Evolutionary conservation across 2,329 filamentous ascomycete species (phyloP).

Genomic region (Calonectria hawksworthii): DNA sequence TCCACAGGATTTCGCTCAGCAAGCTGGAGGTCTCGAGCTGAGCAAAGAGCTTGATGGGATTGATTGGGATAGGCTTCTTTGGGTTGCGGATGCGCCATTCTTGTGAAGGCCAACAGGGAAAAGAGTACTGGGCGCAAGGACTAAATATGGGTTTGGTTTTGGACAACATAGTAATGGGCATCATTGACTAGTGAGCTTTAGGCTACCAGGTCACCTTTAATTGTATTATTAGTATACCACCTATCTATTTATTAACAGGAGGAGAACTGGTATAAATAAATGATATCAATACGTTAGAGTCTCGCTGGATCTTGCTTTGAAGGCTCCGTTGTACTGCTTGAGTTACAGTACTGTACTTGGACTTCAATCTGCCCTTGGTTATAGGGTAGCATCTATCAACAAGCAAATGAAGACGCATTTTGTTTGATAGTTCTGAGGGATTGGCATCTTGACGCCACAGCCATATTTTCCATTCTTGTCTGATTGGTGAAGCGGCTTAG

Average conservation of each 20-base stretch:
- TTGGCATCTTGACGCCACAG: too few species aligned
- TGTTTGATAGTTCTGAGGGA: too few species aligned
- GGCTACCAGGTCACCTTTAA: not conserved
- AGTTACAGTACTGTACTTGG: too few species aligned
- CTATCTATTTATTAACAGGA: not conserved
- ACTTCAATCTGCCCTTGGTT: not conserved
- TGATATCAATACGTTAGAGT: not conserved
- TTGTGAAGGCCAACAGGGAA: not conserved
- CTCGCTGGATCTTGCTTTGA: not conserved
- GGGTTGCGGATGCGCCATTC: not conserved
- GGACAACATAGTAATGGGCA: not conserved
- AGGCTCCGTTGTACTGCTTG: not conserved
- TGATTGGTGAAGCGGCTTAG: too few species aligned
- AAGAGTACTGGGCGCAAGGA: not conserved
- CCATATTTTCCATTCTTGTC: too few species aligned
- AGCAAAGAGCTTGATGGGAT: not conserved
- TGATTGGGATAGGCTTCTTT: not conserved
- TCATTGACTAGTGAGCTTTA: not conserved
- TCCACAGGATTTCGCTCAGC: not conserved
- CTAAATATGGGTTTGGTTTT: not conserved
- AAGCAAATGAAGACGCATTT: too few species aligned
- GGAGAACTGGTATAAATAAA: not conserved
- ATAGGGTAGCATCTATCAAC: not conserved
- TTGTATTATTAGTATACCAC: not conserved
- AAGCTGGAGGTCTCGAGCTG: not conserved